These are phyloP conservation scores for Boletus barrowsii DNA, from an alignment of 768 basidiomycete species.

Conservation along the genomic window DNA sequence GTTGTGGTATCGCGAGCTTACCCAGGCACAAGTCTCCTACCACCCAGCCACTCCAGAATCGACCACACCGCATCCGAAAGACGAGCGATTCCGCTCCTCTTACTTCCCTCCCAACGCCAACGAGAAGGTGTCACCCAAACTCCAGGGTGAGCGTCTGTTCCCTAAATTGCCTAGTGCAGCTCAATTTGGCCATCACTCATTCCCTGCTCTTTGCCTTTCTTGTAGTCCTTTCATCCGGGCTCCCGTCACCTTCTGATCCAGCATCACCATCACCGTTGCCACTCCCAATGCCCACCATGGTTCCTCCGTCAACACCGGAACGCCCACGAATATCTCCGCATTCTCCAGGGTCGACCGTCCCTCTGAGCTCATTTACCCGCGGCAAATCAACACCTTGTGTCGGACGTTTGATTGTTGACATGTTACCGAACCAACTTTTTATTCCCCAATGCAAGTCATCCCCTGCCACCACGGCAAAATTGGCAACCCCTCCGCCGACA, in stretches of 20 bases:
- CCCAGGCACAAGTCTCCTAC: constrained; percentile 31
- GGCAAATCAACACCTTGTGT: constrained; percentile 29
- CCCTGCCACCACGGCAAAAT: not conserved
- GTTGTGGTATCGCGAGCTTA: constrained; percentile 70
- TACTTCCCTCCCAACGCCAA: constrained; percentile 25
- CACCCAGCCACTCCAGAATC: constrained; percentile 31
- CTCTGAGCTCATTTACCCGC: constrained; percentile 10
- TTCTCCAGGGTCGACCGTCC: constrained; percentile 9
- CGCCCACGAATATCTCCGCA: constrained; percentile 26
- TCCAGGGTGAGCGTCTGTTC: constrained; percentile 13
- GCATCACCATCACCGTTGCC: constrained; percentile 28
- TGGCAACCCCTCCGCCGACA: constrained; percentile 5
- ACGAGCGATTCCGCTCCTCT: constrained; percentile 22
- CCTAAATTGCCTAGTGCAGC: constrained; percentile 9
- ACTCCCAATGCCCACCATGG: constrained; percentile 13
- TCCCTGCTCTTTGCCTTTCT: constrained; percentile 15
- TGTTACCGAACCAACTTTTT: constrained; percentile 46
- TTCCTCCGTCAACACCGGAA: constrained; percentile 29
- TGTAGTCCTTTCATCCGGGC: constrained; percentile 22
- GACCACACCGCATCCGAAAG: constrained; percentile 10
- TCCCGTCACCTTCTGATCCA: constrained; percentile 30
- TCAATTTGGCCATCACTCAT: constrained; percentile 16
- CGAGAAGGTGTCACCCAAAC: constrained; percentile 15
- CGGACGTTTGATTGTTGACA: constrained; percentile 55
- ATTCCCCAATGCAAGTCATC: constrained; percentile 19